phyloP scores from a whole-genome alignment of 139 green algal species.

The Mychonastes homosphaera region DNA sequence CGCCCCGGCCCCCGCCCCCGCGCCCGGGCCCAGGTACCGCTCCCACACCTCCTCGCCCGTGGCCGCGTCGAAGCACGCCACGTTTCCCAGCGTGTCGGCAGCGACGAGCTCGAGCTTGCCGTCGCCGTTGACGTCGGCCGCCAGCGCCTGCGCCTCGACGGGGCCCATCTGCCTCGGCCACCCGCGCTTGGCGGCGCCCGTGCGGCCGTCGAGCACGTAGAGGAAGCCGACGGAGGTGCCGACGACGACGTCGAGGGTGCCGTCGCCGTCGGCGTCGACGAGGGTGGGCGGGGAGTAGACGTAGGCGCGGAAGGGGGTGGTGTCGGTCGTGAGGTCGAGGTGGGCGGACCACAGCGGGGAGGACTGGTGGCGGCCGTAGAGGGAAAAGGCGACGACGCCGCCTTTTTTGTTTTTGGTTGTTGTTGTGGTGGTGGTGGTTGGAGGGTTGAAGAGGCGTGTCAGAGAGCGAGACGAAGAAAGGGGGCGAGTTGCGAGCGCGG shows the following conservation, averaged over 20 bases:
- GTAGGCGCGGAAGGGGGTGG: conserved; percentile 66
- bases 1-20: conserved; percentile 16
- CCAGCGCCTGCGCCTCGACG: conserved; percentile 81
- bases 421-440: too few species aligned
- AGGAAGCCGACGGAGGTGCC: conserved; percentile 88
- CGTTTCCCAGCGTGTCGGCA: conserved; percentile 71
- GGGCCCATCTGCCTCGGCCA: conserved; percentile 93
- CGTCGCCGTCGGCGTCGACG: conserved; percentile 68
- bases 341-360: conserved; percentile 83
- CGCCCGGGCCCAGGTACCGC: conserved; percentile 70
- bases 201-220: conserved; percentile 73
- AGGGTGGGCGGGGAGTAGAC: conserved; percentile 69
- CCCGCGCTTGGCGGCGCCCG: conserved; percentile 33
- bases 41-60: conserved; percentile 85
- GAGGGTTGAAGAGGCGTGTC: too few species aligned
- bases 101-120: conserved; percentile 73
- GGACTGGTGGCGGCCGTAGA: too few species aligned
- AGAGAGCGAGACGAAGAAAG: too few species aligned
- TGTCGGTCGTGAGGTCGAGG: conserved; percentile 87
- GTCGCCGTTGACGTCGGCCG: conserved; percentile 84
- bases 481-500: too few species aligned
- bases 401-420: too few species aligned
- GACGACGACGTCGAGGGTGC: conserved; percentile 80
- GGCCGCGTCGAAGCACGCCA: conserved; percentile 67
- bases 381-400: too few species aligned